These are phyloP conservation scores for Sclerotinia trifoliorum DNA, from an alignment of 2,329 filamentous ascomycete species.

Conservation along the genomic window DNA sequence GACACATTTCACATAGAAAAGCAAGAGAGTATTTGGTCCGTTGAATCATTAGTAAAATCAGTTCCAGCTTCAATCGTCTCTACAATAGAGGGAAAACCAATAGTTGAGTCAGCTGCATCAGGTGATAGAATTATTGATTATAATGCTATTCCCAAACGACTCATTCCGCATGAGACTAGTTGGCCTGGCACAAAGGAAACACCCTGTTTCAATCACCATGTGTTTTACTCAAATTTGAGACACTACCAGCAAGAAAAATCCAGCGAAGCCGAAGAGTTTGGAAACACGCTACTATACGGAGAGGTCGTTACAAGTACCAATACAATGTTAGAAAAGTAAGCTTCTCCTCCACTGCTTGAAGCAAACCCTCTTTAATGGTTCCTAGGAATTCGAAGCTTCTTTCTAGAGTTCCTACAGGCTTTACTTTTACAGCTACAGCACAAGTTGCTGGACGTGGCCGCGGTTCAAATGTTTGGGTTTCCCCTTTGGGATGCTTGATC, in stretches of 20 bases:
- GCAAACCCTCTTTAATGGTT: conserved; percentile 22
- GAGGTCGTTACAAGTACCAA: conserved; percentile 94
- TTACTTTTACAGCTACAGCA: conserved; percentile 81
- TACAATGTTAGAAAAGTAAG: conserved; percentile 83
- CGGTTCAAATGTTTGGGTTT: conserved; percentile 92
- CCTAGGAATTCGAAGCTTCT: conserved; percentile 74
- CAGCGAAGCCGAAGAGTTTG: conserved; percentile 64
- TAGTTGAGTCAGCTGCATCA: conserved; percentile 40
- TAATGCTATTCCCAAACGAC: conserved; percentile 66
- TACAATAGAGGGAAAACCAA: conserved; percentile 38
- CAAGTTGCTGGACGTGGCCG: conserved; percentile 87
- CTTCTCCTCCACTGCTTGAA: conserved; percentile 8
- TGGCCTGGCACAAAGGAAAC: conserved; percentile 72
- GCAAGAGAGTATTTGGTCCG: conserved; percentile 58
- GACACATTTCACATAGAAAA: conserved; percentile 81
- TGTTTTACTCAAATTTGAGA: conserved; percentile 71
- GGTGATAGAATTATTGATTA: conserved; percentile 70
- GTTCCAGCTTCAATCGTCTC: conserved; percentile 41
- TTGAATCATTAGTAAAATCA: conserved; percentile 54
- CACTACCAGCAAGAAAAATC: conserved; percentile 60
- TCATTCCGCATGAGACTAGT: conserved; percentile 68
- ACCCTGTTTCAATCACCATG: conserved; percentile 80
- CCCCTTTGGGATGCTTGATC: conserved; percentile 79
- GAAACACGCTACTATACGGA: conserved; percentile 76
- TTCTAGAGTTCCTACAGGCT: conserved; percentile 74